Evolutionary conservation across 768 basidiomycete genomes (phyloP).

Genomic region (Pleurotus pulmonarius): DNA sequence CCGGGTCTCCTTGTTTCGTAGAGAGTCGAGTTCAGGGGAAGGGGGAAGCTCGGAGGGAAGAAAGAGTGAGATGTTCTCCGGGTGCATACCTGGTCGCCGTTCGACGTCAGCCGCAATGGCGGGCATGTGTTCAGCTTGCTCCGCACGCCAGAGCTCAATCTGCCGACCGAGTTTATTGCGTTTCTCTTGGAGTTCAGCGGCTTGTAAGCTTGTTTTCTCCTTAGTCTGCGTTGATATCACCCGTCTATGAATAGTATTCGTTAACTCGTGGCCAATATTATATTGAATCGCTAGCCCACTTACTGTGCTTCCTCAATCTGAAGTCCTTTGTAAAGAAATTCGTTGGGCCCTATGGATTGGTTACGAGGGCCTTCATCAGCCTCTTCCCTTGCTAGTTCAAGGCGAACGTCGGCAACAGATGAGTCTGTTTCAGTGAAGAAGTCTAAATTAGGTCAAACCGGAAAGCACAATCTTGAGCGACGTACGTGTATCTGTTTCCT

Average conservation of each 20-base stretch:
- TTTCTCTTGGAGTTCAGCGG: slow-evolving; percentile 4
- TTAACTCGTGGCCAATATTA: neutral
- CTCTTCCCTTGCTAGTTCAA: slow-evolving; percentile 9
- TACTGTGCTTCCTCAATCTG: slow-evolving; percentile 8
- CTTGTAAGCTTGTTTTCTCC: neutral
- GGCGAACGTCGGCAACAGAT: neutral
- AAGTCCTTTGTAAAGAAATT: slow-evolving; percentile 5
- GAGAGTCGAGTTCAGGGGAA: neutral
- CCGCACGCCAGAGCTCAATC: neutral
- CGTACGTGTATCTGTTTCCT: neutral
- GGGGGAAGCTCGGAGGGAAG: neutral
- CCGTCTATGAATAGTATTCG: neutral
- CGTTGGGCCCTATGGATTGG: neutral
- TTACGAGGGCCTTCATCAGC: slow-evolving; percentile 1
- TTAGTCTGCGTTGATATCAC: neutral
- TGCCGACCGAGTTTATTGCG: slow-evolving; percentile 2
- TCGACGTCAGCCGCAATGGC: neutral
- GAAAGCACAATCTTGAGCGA: neutral
- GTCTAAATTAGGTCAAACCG: slow-evolving; percentile 1
- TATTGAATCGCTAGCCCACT: neutral
- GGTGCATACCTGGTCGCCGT: neutral
- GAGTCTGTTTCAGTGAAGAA: slow-evolving; percentile 5
- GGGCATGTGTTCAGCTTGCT: slow-evolving; percentile 6
- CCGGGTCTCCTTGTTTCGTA: slow-evolving; percentile 1
- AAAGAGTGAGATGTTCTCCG: neutral